Conservation (phyloP, 179 eudicot genomes). For the Silene vulgaris region DNA sequence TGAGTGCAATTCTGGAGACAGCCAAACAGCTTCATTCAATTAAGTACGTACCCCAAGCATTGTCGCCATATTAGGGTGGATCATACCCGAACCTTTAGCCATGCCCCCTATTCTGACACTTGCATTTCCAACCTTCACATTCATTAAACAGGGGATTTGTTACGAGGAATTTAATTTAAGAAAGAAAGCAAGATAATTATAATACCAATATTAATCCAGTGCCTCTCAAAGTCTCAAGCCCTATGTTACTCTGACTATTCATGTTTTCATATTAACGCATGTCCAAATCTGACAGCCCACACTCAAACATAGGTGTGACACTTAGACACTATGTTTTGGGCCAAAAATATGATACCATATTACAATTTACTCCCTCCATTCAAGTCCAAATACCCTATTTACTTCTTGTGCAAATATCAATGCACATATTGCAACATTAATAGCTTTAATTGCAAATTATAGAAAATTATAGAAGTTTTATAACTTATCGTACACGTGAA, state of each 20-base stretch:
- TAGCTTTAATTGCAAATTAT: no score
- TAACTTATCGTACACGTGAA: no score
- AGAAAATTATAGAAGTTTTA: no score
- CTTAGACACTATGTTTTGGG: no score
- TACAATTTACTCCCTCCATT: no score
- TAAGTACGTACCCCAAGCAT: slow-evolving; percentile 81
- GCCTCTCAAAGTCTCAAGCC: neutral
- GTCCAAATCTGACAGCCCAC: no score
- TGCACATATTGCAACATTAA: no score
- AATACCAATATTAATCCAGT: neutral
- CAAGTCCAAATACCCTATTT: no score
- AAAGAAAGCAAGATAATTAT: neutral
- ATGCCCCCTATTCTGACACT: slow-evolving; percentile 78
- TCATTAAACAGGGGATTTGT: slow-evolving; percentile 6
- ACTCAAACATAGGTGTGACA: no score
- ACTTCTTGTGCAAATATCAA: no score
- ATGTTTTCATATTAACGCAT: no score
- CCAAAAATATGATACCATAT: no score
- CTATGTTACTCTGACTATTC: neutral
- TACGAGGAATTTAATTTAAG: neutral
- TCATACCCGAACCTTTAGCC: slow-evolving; percentile 99
- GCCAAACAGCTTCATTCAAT: slow-evolving; percentile 15
- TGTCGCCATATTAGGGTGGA: slow-evolving; percentile 99
- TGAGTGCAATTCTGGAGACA: slow-evolving; percentile 9
- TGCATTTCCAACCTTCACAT: slow-evolving; percentile 61